Percentiles rank a stretch among this genome's conserved stretches.
Evolutionary conservation across 1,139 yeast species (phyloP).

Genomic region (Scheffersomyces illinoinensis): DNA sequence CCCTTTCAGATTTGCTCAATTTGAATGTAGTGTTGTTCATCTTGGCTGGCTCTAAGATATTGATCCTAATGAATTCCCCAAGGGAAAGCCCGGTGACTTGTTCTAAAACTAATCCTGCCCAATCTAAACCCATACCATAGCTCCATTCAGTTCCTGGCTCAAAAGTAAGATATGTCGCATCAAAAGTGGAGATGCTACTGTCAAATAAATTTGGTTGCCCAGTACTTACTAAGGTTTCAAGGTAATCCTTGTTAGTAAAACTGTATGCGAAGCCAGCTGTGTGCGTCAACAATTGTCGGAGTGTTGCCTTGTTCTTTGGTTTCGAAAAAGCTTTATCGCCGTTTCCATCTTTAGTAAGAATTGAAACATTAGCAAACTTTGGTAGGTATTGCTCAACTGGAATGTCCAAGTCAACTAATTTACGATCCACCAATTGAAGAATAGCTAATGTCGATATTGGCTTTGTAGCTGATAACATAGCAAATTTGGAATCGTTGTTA

Average conservation of each 20-base stretch:
- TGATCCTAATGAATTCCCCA: constrained; percentile 39
- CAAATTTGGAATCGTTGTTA: constrained; percentile 1
- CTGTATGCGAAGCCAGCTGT: constrained; percentile 54
- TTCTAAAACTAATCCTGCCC: constrained; percentile 53
- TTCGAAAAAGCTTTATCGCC: constrained; percentile 6
- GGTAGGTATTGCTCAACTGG: constrained; percentile 21
- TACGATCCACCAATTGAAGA: constrained; percentile 19
- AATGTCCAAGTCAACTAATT: constrained; percentile 18
- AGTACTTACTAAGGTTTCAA: constrained; percentile 4
- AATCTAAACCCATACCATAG: constrained; percentile 54
- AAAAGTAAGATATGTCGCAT: constrained; percentile 41
- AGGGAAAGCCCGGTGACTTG: constrained; percentile 42
- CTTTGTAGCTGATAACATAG: constrained; percentile 11
- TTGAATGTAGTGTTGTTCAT: constrained; percentile 39
- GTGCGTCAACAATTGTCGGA: constrained; percentile 50
- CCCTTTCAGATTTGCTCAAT: not conserved
- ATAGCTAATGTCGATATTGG: constrained; percentile 19
- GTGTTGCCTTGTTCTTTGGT: constrained; percentile 42
- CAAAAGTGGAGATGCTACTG: constrained; percentile 7
- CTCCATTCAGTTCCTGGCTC: constrained; percentile 57
- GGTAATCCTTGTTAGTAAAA: constrained; percentile 36
- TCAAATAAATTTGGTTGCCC: not conserved
- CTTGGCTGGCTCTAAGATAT: constrained; percentile 47
- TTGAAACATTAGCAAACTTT: constrained; percentile 6
- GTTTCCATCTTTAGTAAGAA: not conserved